Conservation (phyloP, 345 rosid species). For the Gossypium herbaceum region DNA sequence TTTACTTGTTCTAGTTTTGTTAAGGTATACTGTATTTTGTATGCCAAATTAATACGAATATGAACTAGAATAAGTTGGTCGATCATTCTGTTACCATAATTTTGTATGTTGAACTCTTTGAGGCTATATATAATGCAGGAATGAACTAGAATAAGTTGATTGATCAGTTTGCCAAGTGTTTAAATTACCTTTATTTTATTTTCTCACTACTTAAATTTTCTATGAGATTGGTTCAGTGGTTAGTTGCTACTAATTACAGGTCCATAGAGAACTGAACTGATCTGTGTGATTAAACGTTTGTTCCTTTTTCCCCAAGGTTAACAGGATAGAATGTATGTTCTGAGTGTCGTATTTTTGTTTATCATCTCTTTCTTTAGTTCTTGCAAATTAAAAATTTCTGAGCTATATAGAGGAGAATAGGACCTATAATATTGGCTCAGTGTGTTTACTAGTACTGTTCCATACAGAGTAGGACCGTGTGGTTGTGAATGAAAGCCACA, state of each 20-base stretch:
- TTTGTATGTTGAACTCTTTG: constrained; percentile 1
- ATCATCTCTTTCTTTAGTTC: not conserved
- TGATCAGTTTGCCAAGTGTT: not conserved
- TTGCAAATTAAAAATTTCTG: not conserved
- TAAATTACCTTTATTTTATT: not conserved
- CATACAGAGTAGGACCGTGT: not conserved
- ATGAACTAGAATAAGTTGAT: constrained; percentile 1
- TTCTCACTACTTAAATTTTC: not conserved
- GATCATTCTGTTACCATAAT: not conserved
- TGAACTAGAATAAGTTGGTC: constrained; percentile 4
- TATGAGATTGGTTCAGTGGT: not conserved
- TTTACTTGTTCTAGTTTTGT: not conserved
- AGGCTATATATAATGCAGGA: not conserved
- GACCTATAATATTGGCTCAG: not conserved
- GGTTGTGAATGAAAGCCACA: not conserved
- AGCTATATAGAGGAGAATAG: not conserved
- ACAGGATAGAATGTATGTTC: not conserved
- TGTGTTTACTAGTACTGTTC: not conserved
- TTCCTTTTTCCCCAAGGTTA: not conserved
- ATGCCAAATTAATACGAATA: not conserved
- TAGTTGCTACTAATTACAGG: not conserved
- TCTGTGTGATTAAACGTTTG: not conserved
- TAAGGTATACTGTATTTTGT: constrained; percentile 3
- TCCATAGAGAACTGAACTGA: not conserved
- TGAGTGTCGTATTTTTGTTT: not conserved